phyloP scores from a whole-genome alignment of 352 stramenopile genomes.

The Bremia lactucae region DNA sequence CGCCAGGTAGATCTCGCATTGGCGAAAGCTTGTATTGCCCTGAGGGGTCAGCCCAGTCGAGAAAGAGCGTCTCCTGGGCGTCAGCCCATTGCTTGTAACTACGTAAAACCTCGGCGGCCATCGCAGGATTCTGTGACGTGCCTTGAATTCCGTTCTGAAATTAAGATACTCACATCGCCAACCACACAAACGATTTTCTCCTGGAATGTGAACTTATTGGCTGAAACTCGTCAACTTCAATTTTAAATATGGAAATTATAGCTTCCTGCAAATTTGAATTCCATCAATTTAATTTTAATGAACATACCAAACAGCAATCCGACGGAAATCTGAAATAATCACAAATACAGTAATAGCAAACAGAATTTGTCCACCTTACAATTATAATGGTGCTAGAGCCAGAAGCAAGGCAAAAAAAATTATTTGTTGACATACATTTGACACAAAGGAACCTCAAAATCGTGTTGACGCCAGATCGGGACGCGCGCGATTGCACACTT shows the following conservation, averaged over 20 bases:
- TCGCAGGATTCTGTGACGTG: constrained; percentile 9
- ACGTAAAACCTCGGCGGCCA: constrained; percentile 33
- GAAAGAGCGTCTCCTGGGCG: constrained; percentile 28
- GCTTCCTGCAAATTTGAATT: too few species aligned
- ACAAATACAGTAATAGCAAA: too few species aligned
- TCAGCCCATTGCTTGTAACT: constrained; percentile 56
- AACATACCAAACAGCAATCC: too few species aligned
- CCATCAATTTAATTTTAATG: too few species aligned
- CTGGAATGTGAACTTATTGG: constrained; percentile 1
- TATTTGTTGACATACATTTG: too few species aligned
- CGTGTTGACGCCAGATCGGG: constrained; percentile 59
- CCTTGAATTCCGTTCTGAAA: constrained; percentile 22
- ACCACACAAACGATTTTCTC: constrained; percentile 3
- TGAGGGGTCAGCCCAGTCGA: constrained; percentile 38
- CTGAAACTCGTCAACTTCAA: too few species aligned
- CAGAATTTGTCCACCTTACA: too few species aligned
- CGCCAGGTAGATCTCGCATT: constrained; percentile 28
- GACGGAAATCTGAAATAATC: too few species aligned
- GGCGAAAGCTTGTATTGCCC: constrained; percentile 38
- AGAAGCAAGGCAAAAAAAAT: too few species aligned
- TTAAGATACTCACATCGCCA: constrained; percentile 10
- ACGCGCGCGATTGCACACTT: constrained; percentile 82
- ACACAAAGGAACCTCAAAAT: constrained; percentile 46
- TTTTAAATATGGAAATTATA: too few species aligned
- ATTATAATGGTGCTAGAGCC: too few species aligned